Evolutionary conservation across 345 rosid genomes (phyloP).

Genomic region (Isatis tinctoria): DNA sequence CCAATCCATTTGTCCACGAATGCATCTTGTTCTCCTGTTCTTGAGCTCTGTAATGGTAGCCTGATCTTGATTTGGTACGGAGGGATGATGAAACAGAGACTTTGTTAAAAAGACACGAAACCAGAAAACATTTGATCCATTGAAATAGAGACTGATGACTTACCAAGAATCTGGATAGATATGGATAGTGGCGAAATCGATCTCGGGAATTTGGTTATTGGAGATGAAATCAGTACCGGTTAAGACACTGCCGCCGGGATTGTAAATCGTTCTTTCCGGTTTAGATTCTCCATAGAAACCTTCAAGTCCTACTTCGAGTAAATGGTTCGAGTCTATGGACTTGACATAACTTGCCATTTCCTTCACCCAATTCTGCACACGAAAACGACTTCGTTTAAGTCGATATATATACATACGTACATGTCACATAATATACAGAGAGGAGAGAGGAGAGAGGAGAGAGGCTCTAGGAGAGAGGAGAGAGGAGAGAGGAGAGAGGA

Average conservation of each 20-base stretch:
- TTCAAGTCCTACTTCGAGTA: constrained; percentile 75
- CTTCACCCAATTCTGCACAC: constrained; percentile 48
- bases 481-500: too few relatives aligned
- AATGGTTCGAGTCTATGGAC: constrained; percentile 57
- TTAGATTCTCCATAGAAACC: constrained; percentile 68
- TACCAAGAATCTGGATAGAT: constrained; percentile 78
- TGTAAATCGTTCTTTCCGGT: constrained; percentile 43
- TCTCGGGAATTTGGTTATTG: constrained; percentile 47
- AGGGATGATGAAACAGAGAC: neutral
- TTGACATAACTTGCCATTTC: constrained; percentile 70
- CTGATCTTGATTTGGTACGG: constrained; percentile 35
- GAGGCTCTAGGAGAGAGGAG: too few relatives aligned
- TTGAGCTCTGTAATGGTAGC: constrained; percentile 38
- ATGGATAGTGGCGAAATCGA: constrained; percentile 78
- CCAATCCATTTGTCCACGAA: constrained; percentile 54
- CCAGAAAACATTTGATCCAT: neutral
- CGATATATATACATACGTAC: neutral
- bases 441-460: neutral
- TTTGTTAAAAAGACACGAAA: constrained; percentile 1
- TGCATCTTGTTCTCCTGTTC: constrained; percentile 36
- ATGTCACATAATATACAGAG: neutral
- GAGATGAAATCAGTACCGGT: constrained; percentile 67
- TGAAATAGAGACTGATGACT: neutral
- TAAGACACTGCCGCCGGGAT: constrained; percentile 29
- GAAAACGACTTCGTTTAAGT: neutral